Base-by-base conservation (phyloP, 164 flowering plant genomes). In the Magnolia changhungtana region DNA sequence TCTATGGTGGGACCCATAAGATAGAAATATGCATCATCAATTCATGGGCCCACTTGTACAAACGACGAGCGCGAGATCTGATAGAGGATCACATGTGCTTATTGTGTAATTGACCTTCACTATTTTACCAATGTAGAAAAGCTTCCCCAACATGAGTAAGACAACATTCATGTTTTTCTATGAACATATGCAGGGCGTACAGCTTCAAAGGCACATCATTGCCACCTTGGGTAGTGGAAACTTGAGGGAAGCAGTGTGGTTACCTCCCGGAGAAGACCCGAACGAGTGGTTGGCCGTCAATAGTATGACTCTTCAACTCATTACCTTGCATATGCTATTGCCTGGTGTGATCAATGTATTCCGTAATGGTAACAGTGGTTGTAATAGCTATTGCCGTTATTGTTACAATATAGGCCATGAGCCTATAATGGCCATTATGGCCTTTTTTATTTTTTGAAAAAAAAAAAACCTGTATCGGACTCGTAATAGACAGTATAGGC, bases 241-340 rank as follows among this genome's bases (percentile, higher is more conserved):
- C 78, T 80, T 91, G 82, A 90, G 90, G 80, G 95, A 91, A 81
- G 93, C 93, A 2, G 95, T 91, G 14, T 63, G 80, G 45, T 81
- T 91, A 45, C 95, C 95, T 18, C 91, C 90, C 27, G 95, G 95
- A 63, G 95, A 91, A 80, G 95, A 91, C 76, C 80, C 76, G 16
- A 83, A 90, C 71, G 95, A 91, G 71, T 91, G 95, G 95, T 83
- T 91, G 75, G 95, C 95, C 11, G 90, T 91, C 16, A 91, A 90
- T 78, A 86, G 95, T 91, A 83, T 72, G 76, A 24, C 20, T 49
- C 73, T 31, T 31, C 9, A 50, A 69, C 73, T 45, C 63, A 45
- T 0, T 69, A 50, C n/a, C 31, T 55, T 55, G 61, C 18, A 55
- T 37, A 4, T 37, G 45, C 7, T 37, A 5, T 69, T 19, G n/a